These are phyloP conservation scores for Citrus inodora DNA, from an alignment of 345 rosid species.

Conservation along the genomic window DNA sequence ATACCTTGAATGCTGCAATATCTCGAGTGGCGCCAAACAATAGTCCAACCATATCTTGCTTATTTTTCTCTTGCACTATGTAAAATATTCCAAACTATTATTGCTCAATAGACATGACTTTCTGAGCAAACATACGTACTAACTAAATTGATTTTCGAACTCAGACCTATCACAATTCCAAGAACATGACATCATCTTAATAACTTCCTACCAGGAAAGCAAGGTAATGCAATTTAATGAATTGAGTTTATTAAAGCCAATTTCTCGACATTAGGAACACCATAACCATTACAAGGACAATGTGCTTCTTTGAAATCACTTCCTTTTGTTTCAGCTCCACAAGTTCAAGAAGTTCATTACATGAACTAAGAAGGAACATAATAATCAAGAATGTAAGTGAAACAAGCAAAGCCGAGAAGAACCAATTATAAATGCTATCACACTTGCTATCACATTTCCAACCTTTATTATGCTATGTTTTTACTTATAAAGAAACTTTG, in stretches of 20 bases:
- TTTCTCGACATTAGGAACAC: slow-evolving; percentile 98
- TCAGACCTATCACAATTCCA: background rate
- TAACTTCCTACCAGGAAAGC: slow-evolving; percentile 61
- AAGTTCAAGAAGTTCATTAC: slow-evolving; percentile 60
- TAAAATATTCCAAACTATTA: too few relatives aligned
- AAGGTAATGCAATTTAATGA: slow-evolving; percentile 71
- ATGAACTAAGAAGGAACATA: slow-evolving; percentile 5
- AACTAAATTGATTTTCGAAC: slow-evolving; percentile 4
- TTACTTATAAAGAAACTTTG: too few relatives aligned
- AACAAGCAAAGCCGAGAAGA: background rate
- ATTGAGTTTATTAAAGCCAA: slow-evolving; percentile 83
- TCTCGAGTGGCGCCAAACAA: too few relatives aligned
- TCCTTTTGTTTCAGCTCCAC: slow-evolving; percentile 89
- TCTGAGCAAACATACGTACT: background rate
- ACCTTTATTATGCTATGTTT: too few relatives aligned
- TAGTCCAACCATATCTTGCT: too few relatives aligned
- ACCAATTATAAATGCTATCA: background rate
- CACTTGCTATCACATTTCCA: too few relatives aligned
- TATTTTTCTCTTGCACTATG: too few relatives aligned
- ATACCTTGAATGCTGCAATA: too few relatives aligned
- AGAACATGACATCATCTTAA: background rate
- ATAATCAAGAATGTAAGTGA: background rate
- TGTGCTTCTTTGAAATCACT: slow-evolving; percentile 44
- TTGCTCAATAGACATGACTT: too few relatives aligned
- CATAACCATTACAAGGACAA: slow-evolving; percentile 94